Base-by-base conservation (phyloP, 2,329 filamentous ascomycete species). In the Colletotrichum cordylinicola region DNA sequence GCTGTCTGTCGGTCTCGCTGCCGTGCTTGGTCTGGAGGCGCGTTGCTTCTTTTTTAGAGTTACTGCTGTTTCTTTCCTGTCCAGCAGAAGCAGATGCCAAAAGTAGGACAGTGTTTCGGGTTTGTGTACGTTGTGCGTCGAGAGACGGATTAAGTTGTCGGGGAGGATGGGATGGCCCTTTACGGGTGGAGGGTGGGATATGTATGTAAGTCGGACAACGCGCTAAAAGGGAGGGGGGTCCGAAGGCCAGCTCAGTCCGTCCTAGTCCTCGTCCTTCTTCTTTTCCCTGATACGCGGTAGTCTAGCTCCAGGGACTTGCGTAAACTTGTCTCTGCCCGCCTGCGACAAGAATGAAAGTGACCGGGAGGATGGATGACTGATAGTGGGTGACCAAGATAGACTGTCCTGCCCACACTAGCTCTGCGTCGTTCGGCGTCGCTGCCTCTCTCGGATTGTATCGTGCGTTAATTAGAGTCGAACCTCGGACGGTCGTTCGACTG, bases 21-120 rank as follows among this genome's bases (percentile, higher is more conserved):
- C 31, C 24, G 35, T 43, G 61, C 37, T 10, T 64, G 35, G 43
- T 37, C 21, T 64, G 18, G 33, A 64, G 21, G 39, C 58, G 43
- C 58, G 37, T 48, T 43, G 29, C 60, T 37, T 73, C 31, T 60
- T 24, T 56, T 62, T 73, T 66, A 74, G 27, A 68, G 70, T 76
- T 76, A 70, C 58, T 75, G 48, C 52, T 74, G 39, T 67, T 71
- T 66, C 74, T 72, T 74, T 74, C 70, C 74, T 74, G 70, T 58
- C 74, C 70, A 76, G 74, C 74, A 76, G 70, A 76, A 74, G 74
- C 65, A 69, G 58, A 69, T 76, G 70, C 74, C 70, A 74, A 74
- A 69, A 76, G 70, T 68, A 76, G 70, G 64, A 74, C 65, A 66
- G 70, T 69, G 74, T 76, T 76, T 76, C 74, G 74, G 70, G 70